Percentiles rank a stretch among this genome's conserved stretches.
phyloP scores from a whole-genome alignment of 2,329 filamentous ascomycete genomes.

The Sporothrix mexicana region DNA sequence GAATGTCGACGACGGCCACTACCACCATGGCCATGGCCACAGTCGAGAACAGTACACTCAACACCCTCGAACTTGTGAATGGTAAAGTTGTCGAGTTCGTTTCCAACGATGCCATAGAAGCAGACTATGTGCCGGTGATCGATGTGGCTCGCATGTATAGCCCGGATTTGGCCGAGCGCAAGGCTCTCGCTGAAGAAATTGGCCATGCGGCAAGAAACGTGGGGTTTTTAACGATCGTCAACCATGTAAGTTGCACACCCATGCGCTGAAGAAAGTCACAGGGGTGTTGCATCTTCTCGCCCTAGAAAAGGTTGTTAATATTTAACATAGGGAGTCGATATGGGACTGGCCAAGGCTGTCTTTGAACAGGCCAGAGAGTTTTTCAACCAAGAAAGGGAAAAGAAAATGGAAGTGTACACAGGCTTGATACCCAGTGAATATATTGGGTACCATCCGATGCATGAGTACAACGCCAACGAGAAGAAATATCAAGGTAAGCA shows the following conservation, averaged over 20 bases:
- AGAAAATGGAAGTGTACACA: constrained; percentile 56
- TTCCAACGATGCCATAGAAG: constrained; percentile 40
- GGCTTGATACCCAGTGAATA: constrained; percentile 46
- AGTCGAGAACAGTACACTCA: background rate
- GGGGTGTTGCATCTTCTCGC: too few species aligned
- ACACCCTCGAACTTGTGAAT: constrained; percentile 39
- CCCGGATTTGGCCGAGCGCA: constrained; percentile 44
- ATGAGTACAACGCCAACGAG: constrained; percentile 49
- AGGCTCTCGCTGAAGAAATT: constrained; percentile 49
- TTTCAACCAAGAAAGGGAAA: constrained; percentile 51
- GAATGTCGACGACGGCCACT: constrained; percentile 3
- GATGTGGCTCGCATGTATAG: constrained; percentile 52
- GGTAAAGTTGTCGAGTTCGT: constrained; percentile 40
- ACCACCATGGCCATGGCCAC: background rate
- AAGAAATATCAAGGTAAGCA: constrained; percentile 46
- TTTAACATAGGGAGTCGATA: constrained; percentile 41
- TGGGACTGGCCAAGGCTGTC: constrained; percentile 42
- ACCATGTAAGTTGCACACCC: constrained; percentile 40
- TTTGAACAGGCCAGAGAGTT: constrained; percentile 50
- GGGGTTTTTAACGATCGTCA: constrained; percentile 54
- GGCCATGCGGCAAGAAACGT: constrained; percentile 49
- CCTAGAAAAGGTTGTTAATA: too few species aligned
- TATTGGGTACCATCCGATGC: constrained; percentile 47
- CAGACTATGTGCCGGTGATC: constrained; percentile 50
- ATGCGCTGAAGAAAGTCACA: too few species aligned